Percentiles rank a stretch among this genome's conserved stretches.
These are phyloP conservation scores for Globisporangium rhizosaccharum DNA, from an alignment of 352 stramenopile genomes.

Conservation along the genomic window DNA sequence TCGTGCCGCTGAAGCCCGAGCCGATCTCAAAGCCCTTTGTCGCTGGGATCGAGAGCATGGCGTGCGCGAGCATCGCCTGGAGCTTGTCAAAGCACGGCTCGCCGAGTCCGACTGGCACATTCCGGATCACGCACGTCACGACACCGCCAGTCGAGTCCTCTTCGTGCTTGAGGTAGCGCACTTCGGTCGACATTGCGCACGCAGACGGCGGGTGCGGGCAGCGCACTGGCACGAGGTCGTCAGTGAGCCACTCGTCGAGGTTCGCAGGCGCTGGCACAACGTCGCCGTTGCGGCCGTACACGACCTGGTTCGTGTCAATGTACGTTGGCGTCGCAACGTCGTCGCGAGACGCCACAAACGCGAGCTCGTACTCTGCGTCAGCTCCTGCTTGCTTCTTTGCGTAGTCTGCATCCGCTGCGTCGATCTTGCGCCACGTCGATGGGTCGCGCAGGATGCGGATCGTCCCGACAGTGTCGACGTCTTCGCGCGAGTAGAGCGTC, in stretches of 20 bases:
- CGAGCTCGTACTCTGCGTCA: conserved; percentile 64
- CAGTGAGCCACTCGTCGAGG: conserved; percentile 59
- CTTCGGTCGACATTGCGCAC: conserved; percentile 93
- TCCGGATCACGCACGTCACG: conserved; percentile 95
- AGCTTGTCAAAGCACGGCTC: conserved; percentile 99
- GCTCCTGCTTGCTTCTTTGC: conserved; percentile 45
- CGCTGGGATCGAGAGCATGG: conserved; percentile 98
- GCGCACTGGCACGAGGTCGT: conserved; percentile 88
- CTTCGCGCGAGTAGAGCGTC: conserved; percentile 66
- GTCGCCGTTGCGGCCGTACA: conserved; percentile 82
- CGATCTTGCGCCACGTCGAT: conserved; percentile 49
- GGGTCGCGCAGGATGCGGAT: conserved; percentile 78
- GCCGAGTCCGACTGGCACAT: conserved; percentile 95
- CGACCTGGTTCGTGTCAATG: conserved; percentile 91
- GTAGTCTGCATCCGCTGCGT: conserved; percentile 22
- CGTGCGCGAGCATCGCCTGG: conserved; percentile 97
- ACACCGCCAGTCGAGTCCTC: conserved; percentile 92
- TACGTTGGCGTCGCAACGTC: conserved; percentile 77
- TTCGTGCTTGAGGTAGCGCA: conserved; percentile 90
- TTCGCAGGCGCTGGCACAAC: conserved; percentile 49
- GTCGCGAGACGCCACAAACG: conserved; percentile 58
- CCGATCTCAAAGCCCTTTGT: conserved; percentile 99
- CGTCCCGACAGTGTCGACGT: conserved; percentile 78
- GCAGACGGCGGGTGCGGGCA: conserved; percentile 92
- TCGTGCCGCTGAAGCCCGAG: conserved; percentile 92